Percentiles rank a stretch among this genome's conserved stretches.
Evolutionary conservation across 306 rosid genomes (phyloP).

Genomic region (Gleditsia sinensis): DNA sequence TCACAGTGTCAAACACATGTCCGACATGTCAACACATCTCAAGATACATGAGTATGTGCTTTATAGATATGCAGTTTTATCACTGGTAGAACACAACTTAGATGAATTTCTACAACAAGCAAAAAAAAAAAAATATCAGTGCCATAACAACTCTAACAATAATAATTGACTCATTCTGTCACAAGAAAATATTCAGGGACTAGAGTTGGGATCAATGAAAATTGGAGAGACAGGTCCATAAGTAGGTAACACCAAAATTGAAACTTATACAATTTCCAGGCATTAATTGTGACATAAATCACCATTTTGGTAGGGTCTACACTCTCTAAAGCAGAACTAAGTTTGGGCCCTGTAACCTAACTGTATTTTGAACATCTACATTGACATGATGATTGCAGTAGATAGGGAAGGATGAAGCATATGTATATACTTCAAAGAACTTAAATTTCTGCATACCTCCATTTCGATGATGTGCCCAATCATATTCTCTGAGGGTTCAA

Average conservation of each 20-base stretch:
- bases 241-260: background rate
- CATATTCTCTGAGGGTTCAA: conserved; percentile 89
- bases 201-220: background rate
- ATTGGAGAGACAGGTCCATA: background rate
- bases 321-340: background rate
- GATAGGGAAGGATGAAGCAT: background rate
- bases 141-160: conserved; percentile 18
- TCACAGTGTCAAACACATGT: too few species aligned
- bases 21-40: too few species aligned
- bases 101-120: too few species aligned
- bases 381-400: conserved; percentile 10
- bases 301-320: background rate
- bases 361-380: conserved; percentile 25
- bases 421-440: background rate
- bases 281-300: conserved; percentile 6
- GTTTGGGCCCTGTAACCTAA: background rate
- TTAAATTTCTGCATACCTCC: conserved; percentile 64
- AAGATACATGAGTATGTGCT: too few species aligned
- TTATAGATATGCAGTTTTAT: too few species aligned
- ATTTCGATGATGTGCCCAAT: conserved; percentile 85
- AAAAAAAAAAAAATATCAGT: too few species aligned
- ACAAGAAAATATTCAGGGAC: background rate
- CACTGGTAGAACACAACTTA: too few species aligned
- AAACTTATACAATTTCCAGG: background rate
- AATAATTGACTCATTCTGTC: background rate